Evolutionary conservation across 2,329 filamentous ascomycete species (phyloP).

Genomic region (Lachnellula hyalina): DNA sequence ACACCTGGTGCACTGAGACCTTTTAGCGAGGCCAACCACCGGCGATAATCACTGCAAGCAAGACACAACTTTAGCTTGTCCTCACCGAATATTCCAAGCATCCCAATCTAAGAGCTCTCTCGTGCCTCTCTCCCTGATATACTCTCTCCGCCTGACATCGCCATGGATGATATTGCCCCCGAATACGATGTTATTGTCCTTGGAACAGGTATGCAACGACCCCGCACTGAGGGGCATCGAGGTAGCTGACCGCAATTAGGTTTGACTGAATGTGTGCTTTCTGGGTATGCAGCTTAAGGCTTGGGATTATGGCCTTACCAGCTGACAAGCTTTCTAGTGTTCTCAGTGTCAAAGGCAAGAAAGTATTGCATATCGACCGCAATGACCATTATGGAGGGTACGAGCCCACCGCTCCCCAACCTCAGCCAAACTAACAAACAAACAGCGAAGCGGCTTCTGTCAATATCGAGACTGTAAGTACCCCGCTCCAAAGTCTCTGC

Average conservation of each 20-base stretch:
- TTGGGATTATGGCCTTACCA: neutral
- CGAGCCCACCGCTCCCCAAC: constrained; percentile 10
- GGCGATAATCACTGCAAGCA: constrained; percentile 8
- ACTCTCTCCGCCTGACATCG: constrained; percentile 29
- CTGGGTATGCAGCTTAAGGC: constrained; percentile 61
- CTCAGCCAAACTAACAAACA: constrained; percentile 25
- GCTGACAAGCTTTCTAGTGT: constrained; percentile 52
- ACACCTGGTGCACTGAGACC: constrained; percentile 15
- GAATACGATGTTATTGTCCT: constrained; percentile 99
- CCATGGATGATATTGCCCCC: constrained; percentile 96
- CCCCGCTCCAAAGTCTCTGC: constrained; percentile 11
- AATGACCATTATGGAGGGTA: constrained; percentile 99
- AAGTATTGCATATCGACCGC: constrained; percentile 97
- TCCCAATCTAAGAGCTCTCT: constrained; percentile 2
- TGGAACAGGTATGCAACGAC: constrained; percentile 73
- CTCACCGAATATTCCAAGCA: constrained; percentile 21
- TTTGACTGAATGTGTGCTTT: constrained; percentile 97
- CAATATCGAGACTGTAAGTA: constrained; percentile 83
- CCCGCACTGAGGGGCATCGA: constrained; percentile 33
- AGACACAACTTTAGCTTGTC: constrained; percentile 13
- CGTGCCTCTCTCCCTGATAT: constrained; percentile 12
- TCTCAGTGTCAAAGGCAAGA: constrained; percentile 96
- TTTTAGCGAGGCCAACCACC: constrained; percentile 28
- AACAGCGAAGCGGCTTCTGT: constrained; percentile 86
- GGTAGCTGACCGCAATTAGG: constrained; percentile 48